Base-by-base conservation (phyloP, 1,139 yeast genomes). In the Sugiyamaella japonica region DNA sequence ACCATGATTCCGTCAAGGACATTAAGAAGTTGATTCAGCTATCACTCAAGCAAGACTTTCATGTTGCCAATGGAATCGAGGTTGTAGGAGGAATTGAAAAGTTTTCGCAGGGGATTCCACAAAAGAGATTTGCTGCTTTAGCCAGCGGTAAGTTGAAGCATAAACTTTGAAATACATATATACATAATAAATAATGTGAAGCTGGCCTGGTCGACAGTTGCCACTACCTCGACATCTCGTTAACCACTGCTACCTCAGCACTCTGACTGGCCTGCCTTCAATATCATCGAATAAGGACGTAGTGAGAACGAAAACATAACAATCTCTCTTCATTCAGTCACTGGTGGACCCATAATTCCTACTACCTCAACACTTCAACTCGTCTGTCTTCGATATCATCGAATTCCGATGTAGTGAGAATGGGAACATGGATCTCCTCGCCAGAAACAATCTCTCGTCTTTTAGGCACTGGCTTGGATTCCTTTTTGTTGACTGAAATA, bases 71-170 rank as follows among this genome's bases (percentile, higher is more conserved):
- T 64, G 75, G 86, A 15, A 77, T 78, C 58, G 97, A 89, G 71
- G 84, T 83, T 37, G 75, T 84, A 61, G 75, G 76, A 55, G 96
- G 96, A 3, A 77, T 87, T 59, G 76, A 78, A 55, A 81, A 81
- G 66, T 89, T 93, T 86, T 73, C 85, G 48, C 74, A 79, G 58
- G 93, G 95, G 50, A 77, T 80, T 59, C 96, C 97, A 1, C 95
- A 87, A 70, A 68, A 73, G 49, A 79, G 90, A 52, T 88, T 88
- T 67, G 73, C 73, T 44, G 76, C 78, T 64, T 73, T 88, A 66
- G 78, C 81, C 34, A 71, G 71, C 54, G 84, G 80, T 69, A 76
- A 78, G 57, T 75, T 83, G 57, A 80, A 79, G 65, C 90, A 85
- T 68, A 86, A 86, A 73, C 66, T 86, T 59, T 83, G 60, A 53